Evolutionary conservation across 2,329 filamentous ascomycete species (phyloP).

Genomic region (Gnomoniopsis sp.): DNA sequence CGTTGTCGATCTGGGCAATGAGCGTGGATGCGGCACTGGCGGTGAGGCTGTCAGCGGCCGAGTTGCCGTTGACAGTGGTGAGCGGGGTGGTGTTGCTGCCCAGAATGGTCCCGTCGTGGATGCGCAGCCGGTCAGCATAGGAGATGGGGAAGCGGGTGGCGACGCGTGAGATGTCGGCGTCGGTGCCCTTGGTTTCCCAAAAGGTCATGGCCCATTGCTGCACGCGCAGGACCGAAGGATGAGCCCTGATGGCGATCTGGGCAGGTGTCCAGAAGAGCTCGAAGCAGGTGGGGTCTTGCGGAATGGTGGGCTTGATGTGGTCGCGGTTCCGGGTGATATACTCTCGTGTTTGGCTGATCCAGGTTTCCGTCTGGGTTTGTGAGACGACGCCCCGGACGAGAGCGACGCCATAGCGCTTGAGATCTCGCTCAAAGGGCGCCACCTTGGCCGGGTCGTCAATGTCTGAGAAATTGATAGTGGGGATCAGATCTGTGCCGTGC

Average conservation of each 20-base stretch:
- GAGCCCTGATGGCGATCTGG: conserved; percentile 64
- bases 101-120: conserved; percentile 49
- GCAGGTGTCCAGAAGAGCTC: conserved; percentile 73
- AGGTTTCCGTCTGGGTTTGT: conserved; percentile 49
- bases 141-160: conserved; percentile 60
- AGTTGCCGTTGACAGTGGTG: conserved; percentile 28
- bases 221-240: conserved; percentile 59
- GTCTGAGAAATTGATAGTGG: conserved; percentile 51
- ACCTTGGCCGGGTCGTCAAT: conserved; percentile 45
- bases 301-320: conserved; percentile 51
- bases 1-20: conserved; percentile 68
- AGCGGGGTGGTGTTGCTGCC: conserved; percentile 26
- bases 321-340: conserved; percentile 52
- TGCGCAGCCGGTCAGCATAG: conserved; percentile 67
- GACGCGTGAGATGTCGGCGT: conserved; percentile 45
- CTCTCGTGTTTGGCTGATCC: conserved; percentile 56
- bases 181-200: conserved; percentile 53
- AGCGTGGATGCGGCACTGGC: conserved; percentile 41
- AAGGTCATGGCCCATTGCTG: conserved; percentile 65
- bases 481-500: conserved; percentile 50
- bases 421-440: conserved; percentile 51
- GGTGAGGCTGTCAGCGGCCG: conserved; percentile 23
- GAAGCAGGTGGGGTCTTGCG: conserved; percentile 65
- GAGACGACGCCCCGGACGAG: conserved; percentile 64
- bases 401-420: conserved; percentile 61